Base-by-base conservation (phyloP, 306 rosid genomes). In the Betula pendula region DNA sequence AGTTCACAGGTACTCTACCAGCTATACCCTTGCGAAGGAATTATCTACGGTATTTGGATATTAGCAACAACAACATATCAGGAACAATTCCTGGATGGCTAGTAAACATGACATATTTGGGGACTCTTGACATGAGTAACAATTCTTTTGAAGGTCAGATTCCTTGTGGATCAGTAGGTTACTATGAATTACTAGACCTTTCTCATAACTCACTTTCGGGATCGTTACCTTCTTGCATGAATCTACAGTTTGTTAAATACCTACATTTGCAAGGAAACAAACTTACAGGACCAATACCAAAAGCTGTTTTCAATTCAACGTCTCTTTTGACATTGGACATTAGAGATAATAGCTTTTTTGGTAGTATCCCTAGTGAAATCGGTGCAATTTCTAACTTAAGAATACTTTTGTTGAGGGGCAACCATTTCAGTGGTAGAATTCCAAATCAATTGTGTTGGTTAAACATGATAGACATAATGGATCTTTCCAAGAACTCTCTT, bases 401-500 rank as follows among this genome's bases (percentile, higher is more conserved):
- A 8, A 31, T 68, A 10, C 75, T 77, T 55, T 44, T 53, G 15
- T 10, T 68, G 58, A 19, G 8, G 27, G 56, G 47, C 29, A 68
- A 68, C 31, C 9, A 55, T 1, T 68, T 77, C 2, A 38, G 59
- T 40, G 80, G 80, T 9, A 24, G 25, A 10, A 69, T 77, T 33
- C 74, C 80, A 14, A 25, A 11, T 11, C 59, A 77, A 24, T 5
- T 76, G 44, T 76, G 80, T 2, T 47, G 19, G 22, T 27, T 38
- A 4, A 6, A 8, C 2, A 10, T 69, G 0, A 40, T 77, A n/a
- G 40, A 47, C 11, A 27, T 77, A 13, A 2, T 77, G 69, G 75
- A 77, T 70, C 70, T 77, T 44, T 77, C 81, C 4, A 17, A 0
- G 19, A 77, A 77, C 40, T 19, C 35, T 13, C 44, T 77, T 25